phyloP scores from a whole-genome alignment of 1,139 yeast species.

The Eremothecium gossypii region DNA sequence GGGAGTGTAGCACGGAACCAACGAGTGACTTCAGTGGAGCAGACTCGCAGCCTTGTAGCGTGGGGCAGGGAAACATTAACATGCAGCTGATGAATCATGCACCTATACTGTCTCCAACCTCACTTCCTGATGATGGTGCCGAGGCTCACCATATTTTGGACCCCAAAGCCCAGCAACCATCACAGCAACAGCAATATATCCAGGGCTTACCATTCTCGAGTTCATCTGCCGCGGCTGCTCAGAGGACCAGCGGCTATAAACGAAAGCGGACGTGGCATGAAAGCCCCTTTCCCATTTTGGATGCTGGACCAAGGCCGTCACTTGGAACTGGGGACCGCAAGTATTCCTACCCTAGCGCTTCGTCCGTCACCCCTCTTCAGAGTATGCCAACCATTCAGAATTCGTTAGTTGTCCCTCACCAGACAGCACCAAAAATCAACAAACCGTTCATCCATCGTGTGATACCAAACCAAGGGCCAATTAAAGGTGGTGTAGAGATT shows the following conservation, averaged over 20 bases:
- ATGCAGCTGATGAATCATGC: constrained; percentile 8
- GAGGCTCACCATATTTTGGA: constrained; percentile 31
- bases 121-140: constrained; percentile 59
- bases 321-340: constrained; percentile 12
- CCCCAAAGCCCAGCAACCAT: neutral
- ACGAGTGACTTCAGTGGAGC: constrained; percentile 11
- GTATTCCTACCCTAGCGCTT: constrained; percentile 13
- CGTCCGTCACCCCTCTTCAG: constrained; percentile 1
- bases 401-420: neutral
- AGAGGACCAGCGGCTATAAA: constrained; percentile 25
- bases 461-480: constrained; percentile 91
- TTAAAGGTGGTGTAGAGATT: constrained; percentile 91
- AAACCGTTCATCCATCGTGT: constrained; percentile 54
- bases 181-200: neutral
- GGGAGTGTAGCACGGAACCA: constrained; percentile 6
- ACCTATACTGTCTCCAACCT: constrained; percentile 45
- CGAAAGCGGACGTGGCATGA: constrained; percentile 34
- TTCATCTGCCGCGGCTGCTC: constrained; percentile 12
- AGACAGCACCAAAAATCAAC: neutral
- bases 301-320: constrained; percentile 3
- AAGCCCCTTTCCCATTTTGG: constrained; percentile 2
- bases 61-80: constrained; percentile 1
- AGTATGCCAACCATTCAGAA: neutral
- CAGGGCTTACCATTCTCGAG: constrained; percentile 17
- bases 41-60: constrained; percentile 3